Evolutionary conservation across 768 basidiomycete species (phyloP).

Genomic region (Lyophyllum atratum): DNA sequence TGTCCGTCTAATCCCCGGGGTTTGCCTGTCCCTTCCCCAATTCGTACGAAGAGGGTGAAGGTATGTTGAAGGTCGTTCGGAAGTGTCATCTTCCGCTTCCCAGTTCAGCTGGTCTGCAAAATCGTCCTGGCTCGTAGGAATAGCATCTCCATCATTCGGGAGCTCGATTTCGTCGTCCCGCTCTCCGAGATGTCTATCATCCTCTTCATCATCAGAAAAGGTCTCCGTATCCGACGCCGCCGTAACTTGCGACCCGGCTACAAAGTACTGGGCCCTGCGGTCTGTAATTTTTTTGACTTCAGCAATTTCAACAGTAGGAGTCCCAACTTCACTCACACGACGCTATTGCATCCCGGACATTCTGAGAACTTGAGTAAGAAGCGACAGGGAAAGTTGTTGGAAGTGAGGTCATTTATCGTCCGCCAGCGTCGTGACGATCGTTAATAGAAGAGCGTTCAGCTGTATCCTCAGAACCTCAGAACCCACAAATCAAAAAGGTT

Average conservation of each 20-base stretch:
- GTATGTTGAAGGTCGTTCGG: background rate
- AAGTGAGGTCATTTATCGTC: constrained; percentile 44
- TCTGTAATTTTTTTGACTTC: constrained; percentile 38
- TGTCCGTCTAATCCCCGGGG: background rate
- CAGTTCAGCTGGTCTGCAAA: constrained; percentile 22
- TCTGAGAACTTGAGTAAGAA: constrained; percentile 49
- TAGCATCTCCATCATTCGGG: constrained; percentile 10
- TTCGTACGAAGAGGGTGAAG: background rate
- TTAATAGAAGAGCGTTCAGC: background rate
- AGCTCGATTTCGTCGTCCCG: constrained; percentile 26
- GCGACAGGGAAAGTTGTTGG: constrained; percentile 44
- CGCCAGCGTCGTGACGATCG: background rate
- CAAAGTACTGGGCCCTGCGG: constrained; percentile 66
- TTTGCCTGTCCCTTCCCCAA: background rate
- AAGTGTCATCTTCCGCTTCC: constrained; percentile 20
- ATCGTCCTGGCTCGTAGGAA: constrained; percentile 15
- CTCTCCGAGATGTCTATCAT: constrained; percentile 19
- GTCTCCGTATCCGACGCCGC: constrained; percentile 42
- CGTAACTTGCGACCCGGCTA: constrained; percentile 60
- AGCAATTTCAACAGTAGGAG: background rate
- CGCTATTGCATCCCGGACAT: constrained; percentile 56
- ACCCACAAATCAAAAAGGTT: background rate
- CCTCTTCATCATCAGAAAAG: constrained; percentile 42
- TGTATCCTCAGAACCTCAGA: background rate
- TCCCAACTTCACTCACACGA: constrained; percentile 51